Evolutionary conservation across 306 rosid genomes (phyloP), one percentile per base, ranked within the genome.

Genomic region (Castanospermum australe): DNA sequence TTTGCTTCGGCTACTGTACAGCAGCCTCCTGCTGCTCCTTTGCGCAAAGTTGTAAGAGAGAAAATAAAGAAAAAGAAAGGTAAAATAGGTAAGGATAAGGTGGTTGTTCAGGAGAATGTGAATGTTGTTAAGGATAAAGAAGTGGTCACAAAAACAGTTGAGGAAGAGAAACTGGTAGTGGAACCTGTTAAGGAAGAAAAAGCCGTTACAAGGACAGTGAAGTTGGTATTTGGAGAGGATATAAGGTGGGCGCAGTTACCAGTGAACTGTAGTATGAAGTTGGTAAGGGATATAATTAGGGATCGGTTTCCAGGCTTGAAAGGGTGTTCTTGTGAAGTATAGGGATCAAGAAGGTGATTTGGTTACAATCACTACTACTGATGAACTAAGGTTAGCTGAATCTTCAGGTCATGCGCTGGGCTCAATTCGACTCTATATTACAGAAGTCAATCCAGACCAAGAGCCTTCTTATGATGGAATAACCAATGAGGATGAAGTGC

Each of bases 261-360:
- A 21, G 41, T 38, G 20, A 87, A 83, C 75, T 83, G 90, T 71
- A 87, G 88, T 81, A 64, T 89, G 71, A 71, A 52, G 61, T 76
- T 78, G 74, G 84, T 79, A 2, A 75, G 89, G 70, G 86, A 81
- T 50, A 77, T 87, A 21, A 84, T 86, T 47, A 75, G 72, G 60
- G 89, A 89, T 67, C 77, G 88, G 18, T 87, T 83, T 85, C 87
- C 88, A 20, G 83, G 89, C 65, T 71, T 87, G 80, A 87, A 83
- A 83, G 77, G 90, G 90, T 60, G 78, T 81, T 74, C 89, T 89
- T 81, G 84, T 87, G 73, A 89, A 85, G 80, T 89, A 80, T 90
- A 81, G 68, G 84, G 92, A 90, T 79, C 89, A 71, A 76, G 94
- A 86, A 77, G 94, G 92, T 10, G 94, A 90, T 79, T 86, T 90